Percentiles rank a stretch among this genome's conserved stretches.
phyloP scores from a whole-genome alignment of 2,329 filamentous ascomycete genomes.

The Bipolaris gigantea region DNA sequence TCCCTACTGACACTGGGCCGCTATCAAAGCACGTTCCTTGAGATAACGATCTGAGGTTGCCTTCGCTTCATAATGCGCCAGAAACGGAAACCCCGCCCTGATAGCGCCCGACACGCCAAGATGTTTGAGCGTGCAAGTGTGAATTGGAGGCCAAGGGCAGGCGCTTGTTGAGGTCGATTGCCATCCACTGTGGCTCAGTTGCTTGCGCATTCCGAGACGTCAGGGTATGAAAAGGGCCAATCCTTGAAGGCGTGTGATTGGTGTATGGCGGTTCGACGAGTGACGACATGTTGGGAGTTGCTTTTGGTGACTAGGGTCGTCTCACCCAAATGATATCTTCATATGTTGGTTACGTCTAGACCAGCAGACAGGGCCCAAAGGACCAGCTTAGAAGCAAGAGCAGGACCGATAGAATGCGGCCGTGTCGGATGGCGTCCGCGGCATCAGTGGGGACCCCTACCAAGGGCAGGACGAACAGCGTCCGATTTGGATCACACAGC shows the following conservation, averaged over 20 bases:
- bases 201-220: constrained; percentile 3
- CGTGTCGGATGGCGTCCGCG: constrained; percentile 9
- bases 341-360: neutral
- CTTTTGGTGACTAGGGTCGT: neutral
- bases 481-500: constrained; percentile 6
- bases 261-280: neutral
- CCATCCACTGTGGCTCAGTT: constrained; percentile 11
- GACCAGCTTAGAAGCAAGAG: neutral
- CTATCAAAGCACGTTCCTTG: constrained; percentile 24
- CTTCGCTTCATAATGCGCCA: constrained; percentile 24
- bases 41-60: constrained; percentile 23
- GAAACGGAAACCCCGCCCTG: constrained; percentile 20
- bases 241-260: neutral
- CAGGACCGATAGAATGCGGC: constrained; percentile 8
- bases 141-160: constrained; percentile 9
- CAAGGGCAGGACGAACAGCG: constrained; percentile 7
- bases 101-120: constrained; percentile 33
- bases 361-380: neutral
- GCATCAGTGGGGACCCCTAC: constrained; percentile 1
- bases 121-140: constrained; percentile 19
- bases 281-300: neutral
- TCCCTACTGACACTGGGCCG: constrained; percentile 32
- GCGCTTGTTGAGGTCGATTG: constrained; percentile 9
- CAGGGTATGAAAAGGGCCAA: neutral
- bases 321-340: neutral